Base-by-base conservation (phyloP, 331 rosid genomes). In the Spiraea crenata region DNA sequence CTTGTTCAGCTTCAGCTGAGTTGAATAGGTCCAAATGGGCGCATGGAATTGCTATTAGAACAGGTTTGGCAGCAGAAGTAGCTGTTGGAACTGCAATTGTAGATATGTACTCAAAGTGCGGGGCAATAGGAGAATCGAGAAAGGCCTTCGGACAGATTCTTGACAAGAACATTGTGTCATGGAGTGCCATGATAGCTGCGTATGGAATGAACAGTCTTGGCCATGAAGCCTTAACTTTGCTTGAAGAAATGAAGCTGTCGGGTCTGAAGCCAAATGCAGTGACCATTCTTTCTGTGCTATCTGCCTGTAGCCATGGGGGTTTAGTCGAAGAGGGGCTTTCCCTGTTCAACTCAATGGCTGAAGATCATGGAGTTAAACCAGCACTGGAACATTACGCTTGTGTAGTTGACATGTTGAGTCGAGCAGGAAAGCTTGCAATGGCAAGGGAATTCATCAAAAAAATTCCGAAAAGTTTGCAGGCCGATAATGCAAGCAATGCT, bases 241-340 rank as follows among this genome's bases (percentile, higher is more conserved):
- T 82, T 1, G 46, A 42, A 6, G 58, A 82, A 66, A 82, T 79
- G 86, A 82, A 76, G 58, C 71, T 57, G n/a, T 46, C 61, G 5
- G 81, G 60, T 46, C 34, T 57, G 57, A 71, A 76, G 68, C 86
- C 89, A 41, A 85, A 81, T 58, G 72, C 69, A 2, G 82, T 80
- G 70, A 82, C 86, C 13, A 34, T 77, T 51, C 80, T 85, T 39
- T 70, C 82, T 47, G 64, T 76, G 46, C 39, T 85, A 34, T 82
- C 82, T 56, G 84, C 86, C 9, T 79, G 86, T 47, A 81, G 82
- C 54, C 86, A 85, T 49, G 82, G 82, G 55, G 89, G 86, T 15
- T 70, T 85, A 47, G 56, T 85, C 20, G 63, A 81, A 62, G 81
- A 79, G 68, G 89, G 86, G 14, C 57, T 79, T 41, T 73, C 66